Base-by-base conservation (phyloP, 148 eudicot genomes). In the Suaeda aralocaspica region DNA sequence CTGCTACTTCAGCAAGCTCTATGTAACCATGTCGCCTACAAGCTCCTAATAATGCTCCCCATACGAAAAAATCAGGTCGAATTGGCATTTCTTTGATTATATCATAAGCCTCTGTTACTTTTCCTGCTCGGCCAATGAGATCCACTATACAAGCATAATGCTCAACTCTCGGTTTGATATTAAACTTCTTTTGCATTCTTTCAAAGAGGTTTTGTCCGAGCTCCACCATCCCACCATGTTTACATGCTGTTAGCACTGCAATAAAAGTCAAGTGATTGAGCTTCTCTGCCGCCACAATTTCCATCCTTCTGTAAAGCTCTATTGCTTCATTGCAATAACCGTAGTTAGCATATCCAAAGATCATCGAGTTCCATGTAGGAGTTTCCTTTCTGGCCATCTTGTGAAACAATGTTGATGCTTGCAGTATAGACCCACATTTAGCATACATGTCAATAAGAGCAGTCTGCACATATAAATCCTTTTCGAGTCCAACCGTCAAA, bases 311-410 rank as follows among this genome's bases (percentile, higher is more conserved):
- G 65, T 89, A 92, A 55, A 86, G 91, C 30, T 81, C 77, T 21
- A 89, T 82, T 19, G 96, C 97, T 81, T 89, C 82, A 22, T 51
- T 55, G 64, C 87, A 87, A 66, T 83, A 78, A 21, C 96, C 91
- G 28, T 88, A 88, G 77, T 89, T 92, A 59, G 96, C 91, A 41
- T 83, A 92, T 14, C 91, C 97, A 69, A 92, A 92, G 71, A 92
- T 84, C 93, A 92, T 92, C 1, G 96, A 88, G 75, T 92, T 92
- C 97, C 97, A 92, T 25, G 96, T 92, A 14, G 85, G 89, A 9
- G 84, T 86, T 61, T 86, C 89, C 59, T 74, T 88, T 62, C 44
- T 80, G 16, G 63, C 48, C 89, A 78, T 88, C 46, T 58, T 79
- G 10, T 75, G 68, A 65, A 92, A 92, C 80, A 92, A 72, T 33